These are phyloP conservation scores for Emmonsiellopsis sp. DNA, from an alignment of 2,329 filamentous ascomycete species.

Conservation along the genomic window DNA sequence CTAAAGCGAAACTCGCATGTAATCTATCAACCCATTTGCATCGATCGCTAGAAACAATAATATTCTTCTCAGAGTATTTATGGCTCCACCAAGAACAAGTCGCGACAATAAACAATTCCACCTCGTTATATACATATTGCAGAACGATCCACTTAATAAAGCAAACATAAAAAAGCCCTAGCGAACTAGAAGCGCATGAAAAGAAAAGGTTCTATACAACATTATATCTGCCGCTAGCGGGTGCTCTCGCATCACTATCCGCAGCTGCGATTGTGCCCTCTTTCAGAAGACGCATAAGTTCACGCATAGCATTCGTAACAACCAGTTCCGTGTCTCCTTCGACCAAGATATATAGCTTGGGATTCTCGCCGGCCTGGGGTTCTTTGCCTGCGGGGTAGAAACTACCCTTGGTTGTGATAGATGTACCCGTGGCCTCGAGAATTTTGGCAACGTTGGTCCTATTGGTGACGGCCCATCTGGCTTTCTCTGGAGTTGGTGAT, in stretches of 20 bases:
- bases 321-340: constrained; percentile 93
- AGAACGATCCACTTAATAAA: not conserved
- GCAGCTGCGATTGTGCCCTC: constrained; percentile 86
- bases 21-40: too few species aligned
- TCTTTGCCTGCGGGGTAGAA: constrained; percentile 80
- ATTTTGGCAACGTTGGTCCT: constrained; percentile 98
- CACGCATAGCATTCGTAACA: constrained; percentile 81
- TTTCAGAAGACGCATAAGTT: constrained; percentile 77
- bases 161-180: not conserved
- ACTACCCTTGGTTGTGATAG: constrained; percentile 93
- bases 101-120: too few species aligned
- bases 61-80: too few species aligned
- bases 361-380: constrained; percentile 62
- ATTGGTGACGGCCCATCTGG: constrained; percentile 96
- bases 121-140: too few species aligned
- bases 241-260: constrained; percentile 73
- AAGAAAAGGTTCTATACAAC: constrained; percentile 50
- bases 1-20: too few species aligned
- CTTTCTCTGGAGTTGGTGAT: constrained; percentile 56
- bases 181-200: not conserved
- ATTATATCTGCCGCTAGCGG: constrained; percentile 73
- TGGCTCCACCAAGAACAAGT: too few species aligned
- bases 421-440: constrained; percentile 84
- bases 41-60: too few species aligned
- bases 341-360: constrained; percentile 97